phyloP scores from a whole-genome alignment of 2,329 filamentous ascomycete genomes.

The Chaetomium strumarium region DNA sequence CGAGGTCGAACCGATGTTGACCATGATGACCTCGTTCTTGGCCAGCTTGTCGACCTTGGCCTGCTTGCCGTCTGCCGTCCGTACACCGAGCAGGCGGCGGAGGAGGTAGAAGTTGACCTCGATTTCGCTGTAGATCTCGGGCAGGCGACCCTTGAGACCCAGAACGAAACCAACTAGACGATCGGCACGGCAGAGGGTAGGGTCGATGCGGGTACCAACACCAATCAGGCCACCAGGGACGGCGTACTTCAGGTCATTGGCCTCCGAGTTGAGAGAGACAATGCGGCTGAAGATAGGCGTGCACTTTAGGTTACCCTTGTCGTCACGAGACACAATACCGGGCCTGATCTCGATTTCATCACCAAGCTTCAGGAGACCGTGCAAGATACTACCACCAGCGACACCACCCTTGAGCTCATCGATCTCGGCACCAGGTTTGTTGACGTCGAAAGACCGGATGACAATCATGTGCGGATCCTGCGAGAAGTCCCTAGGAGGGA shows the following conservation, averaged over 20 bases:
- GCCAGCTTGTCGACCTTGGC: conserved; percentile 97
- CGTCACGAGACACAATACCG: conserved; percentile 95
- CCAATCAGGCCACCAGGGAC: conserved; percentile 96
- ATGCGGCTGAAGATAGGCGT: conserved; percentile 95
- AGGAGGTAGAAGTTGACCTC: conserved; percentile 99
- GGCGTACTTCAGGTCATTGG: conserved; percentile 97
- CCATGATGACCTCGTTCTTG: conserved; percentile 99
- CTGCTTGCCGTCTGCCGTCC: conserved; percentile 97
- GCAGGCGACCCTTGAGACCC: conserved; percentile 85
- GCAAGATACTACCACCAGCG: conserved; percentile 92
- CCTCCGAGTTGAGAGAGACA: conserved; percentile 91
- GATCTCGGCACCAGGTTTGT: conserved; percentile 98
- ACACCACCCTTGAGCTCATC: conserved; percentile 98
- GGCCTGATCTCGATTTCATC: conserved; percentile 98
- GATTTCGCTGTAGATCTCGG: conserved; percentile 95
- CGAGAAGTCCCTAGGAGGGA: conserved; percentile 85
- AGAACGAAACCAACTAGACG: conserved; percentile 97
- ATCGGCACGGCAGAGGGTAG: conserved; percentile 96
- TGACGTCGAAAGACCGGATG: conserved; percentile 98
- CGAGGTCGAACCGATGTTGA: conserved; percentile 97
- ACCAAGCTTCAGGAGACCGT: conserved; percentile 91
- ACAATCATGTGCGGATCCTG: conserved; percentile 97
- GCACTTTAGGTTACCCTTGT: conserved; percentile 89
- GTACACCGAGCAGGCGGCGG: conserved; percentile 87
- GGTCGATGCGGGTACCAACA: conserved; percentile 96